Evolutionary conservation across 2,329 filamentous ascomycete species (phyloP).

Genomic region (Neofusicoccum sp.): DNA sequence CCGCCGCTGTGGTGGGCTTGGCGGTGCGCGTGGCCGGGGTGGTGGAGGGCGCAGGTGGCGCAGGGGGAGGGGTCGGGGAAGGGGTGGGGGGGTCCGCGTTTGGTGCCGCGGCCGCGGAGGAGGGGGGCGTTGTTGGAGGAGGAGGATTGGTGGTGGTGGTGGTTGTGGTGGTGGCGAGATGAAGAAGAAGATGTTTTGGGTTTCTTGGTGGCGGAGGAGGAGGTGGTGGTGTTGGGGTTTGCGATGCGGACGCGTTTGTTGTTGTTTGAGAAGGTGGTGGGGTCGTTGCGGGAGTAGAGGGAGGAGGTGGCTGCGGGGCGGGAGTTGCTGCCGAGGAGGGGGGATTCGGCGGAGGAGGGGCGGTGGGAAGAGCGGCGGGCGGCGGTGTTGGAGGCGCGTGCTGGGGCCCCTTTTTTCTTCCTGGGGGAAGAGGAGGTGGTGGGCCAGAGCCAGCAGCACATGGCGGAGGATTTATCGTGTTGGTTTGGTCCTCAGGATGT

Average conservation of each 20-base stretch:
- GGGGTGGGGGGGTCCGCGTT: constrained; percentile 1
- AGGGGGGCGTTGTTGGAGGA: background rate
- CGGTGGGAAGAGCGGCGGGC: background rate
- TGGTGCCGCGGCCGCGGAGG: constrained; percentile 6
- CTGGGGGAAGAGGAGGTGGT: background rate
- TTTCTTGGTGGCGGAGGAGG: background rate
- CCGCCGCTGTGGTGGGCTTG: background rate
- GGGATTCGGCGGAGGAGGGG: background rate
- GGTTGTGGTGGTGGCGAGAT: background rate
- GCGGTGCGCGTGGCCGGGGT: constrained; percentile 7
- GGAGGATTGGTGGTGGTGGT: background rate
- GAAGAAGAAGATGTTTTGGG: background rate
- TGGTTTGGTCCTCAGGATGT: background rate
- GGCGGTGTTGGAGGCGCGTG: background rate
- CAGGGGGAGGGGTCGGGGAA: background rate
- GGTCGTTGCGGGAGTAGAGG: background rate
- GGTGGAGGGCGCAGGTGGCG: constrained; percentile 8
- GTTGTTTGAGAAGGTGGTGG: background rate
- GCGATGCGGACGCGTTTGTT: constrained; percentile 15
- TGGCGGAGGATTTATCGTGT: background rate
- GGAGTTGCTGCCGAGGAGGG: background rate
- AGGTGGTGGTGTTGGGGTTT: background rate
- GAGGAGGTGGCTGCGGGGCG: constrained; percentile 10
- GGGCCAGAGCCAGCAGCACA: constrained; percentile 14
- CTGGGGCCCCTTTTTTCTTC: background rate